Conservation (phyloP, 495 filamentous ascomycete genomes). For the Neurospora hispaniola region DNA sequence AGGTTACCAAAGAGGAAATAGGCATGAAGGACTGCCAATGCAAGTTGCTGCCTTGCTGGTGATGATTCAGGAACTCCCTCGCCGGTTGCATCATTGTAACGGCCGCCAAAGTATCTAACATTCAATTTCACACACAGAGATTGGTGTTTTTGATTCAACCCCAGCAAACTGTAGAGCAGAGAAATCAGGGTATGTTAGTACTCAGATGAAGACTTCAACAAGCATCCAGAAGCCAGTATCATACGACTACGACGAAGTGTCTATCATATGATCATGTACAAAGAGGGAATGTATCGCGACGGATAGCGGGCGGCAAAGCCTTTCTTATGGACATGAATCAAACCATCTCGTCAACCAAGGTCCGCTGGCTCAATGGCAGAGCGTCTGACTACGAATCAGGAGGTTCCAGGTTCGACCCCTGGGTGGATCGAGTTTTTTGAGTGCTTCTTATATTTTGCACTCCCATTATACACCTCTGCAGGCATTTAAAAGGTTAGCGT, state of each 20-base stretch:
- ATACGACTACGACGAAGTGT: neutral
- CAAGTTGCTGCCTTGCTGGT: no score
- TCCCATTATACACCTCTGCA: no score
- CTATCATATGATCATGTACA: neutral
- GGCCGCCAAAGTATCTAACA: neutral
- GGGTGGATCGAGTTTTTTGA: neutral
- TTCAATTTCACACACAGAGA: neutral
- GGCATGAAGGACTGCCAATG: no score
- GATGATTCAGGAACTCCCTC: no score
- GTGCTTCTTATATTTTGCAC: neutral
- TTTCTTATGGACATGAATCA: neutral
- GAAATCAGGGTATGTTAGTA: neutral
- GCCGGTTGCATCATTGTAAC: no score
- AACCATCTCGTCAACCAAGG: neutral
- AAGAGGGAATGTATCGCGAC: neutral
- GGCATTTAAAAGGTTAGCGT: no score
- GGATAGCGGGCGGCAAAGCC: no score
- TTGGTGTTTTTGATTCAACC: neutral
- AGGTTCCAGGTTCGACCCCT: neutral
- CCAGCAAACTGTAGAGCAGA: neutral
- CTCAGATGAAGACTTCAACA: neutral
- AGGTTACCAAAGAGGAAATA: no score
- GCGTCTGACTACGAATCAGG: neutral
- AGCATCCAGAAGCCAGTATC: neutral
- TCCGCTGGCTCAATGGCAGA: slow-evolving; percentile 1